Base-by-base conservation (phyloP, 164 flowering plant species). In the Kalanchoe fedtschenkoi region DNA sequence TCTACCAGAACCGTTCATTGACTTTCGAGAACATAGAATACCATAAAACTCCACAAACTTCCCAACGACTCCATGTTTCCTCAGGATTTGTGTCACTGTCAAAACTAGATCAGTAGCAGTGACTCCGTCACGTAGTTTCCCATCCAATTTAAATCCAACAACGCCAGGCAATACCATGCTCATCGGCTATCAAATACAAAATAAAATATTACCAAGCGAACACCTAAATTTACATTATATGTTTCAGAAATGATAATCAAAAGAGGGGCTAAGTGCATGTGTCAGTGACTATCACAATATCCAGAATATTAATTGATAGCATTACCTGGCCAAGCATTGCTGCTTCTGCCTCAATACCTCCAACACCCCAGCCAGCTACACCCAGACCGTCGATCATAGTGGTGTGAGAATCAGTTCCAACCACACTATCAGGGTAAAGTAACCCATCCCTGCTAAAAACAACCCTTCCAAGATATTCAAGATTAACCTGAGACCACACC, bases 281-380 rank as follows among this genome's bases (percentile, higher is more conserved):
- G 56, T 22, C 6, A 2, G 24, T 32, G 2, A 3, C 9, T 2
- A 22, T 28, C 56, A 51, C 14, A 51, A 51, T 51, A 58, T 32
- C 15, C 38, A 32, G 38, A 58, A 58, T 6, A n/a, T 33, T 17
- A 1, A 22, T 13, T 21, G 41, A 32, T 14, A n/a, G 9, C 5
- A 19, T 35, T 81, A 87, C 97, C 92, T 89, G 97, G 29, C 97
- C 97, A 80, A 89, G 95, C 97, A 91, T 91, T 70, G 97, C 74
- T 62, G 97, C 97, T 75, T 91, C 97, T 64, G 97, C 97, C 76
- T 91, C 97, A 69, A 91, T 91, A 57, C 97, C 95, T 66, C 97
- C 97, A 69, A 89, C 97, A 51, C 97, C 97, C 97, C 97, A 89
- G 38, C 97, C 97, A 72, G 96, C 91, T 78, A 91, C 97, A 51